Evolutionary conservation across 768 basidiomycete species (phyloP), one percentile per base, ranked within the genome.

Genomic region (Favolaschia claudopus): DNA sequence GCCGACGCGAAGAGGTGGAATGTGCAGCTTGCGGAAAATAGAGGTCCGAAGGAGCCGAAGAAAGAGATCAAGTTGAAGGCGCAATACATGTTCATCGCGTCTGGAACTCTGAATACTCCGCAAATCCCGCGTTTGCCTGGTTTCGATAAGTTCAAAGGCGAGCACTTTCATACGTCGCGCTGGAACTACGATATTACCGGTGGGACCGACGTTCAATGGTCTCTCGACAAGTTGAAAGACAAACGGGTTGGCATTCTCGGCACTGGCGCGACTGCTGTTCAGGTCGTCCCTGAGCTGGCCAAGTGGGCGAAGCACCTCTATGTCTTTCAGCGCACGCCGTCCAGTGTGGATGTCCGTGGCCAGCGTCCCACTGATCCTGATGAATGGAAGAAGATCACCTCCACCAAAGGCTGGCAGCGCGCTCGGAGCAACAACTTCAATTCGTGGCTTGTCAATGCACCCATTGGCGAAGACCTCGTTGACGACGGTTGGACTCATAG

Each of bases 291-390:
- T 0, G 28, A 63, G 22, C 47, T 66, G 12, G 65, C 65, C 25
- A 42, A 48, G 7, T 58, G 58, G 54, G 62, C 62, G 3, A 49
- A 60, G n/a, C 47, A 64, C 25, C 62, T 66, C 14, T 43, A 39
- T 32, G 62, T 66, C 20, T 66, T 66, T 32, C 65, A 66, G 43
- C 65, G 65, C 4, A 64, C 65, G 1, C 65, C 65, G 4, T 61
- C 62, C 5, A 27, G 28, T 13, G 62, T 66, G 24, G 62, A 66
- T 36, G 34, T 33, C 22, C 65, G 65, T 8, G 59, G 51, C 10
- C 65, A 66, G 52, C 58, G 54, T 9, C 28, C 32, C 20, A 64
- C 62, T n/a, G 52, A 60, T 15, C 50, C 51, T 8, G 46, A 38
- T 5, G 49, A 52, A 24, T 66, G 57, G 57, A 40, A 31, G 9